Percentiles rank a stretch among this genome's conserved stretches.
Evolutionary conservation across 164 flowering plant genomes (phyloP).

Genomic region (Stephania yunnanensis): DNA sequence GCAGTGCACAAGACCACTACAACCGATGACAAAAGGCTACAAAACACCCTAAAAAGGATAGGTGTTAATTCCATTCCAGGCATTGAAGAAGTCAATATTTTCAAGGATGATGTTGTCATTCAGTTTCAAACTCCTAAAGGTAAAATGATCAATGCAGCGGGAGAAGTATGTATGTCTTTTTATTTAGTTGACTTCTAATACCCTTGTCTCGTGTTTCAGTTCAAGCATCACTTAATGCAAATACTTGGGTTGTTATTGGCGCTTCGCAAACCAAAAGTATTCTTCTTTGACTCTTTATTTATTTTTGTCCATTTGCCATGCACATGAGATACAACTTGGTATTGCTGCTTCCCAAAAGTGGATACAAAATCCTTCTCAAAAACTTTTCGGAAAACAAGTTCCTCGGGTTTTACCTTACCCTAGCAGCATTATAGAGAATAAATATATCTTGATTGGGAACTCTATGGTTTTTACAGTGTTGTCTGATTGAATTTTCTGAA

Average conservation of each 20-base stretch:
- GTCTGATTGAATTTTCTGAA: too few relatives aligned
- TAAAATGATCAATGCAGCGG: slow-evolving; percentile 1
- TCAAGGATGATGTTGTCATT: slow-evolving; percentile 60
- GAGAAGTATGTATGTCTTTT: background rate
- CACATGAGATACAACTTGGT: background rate
- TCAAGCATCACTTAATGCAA: slow-evolving; percentile 88
- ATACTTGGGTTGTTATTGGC: slow-evolving; percentile 97
- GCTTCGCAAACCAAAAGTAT: slow-evolving; percentile 80
- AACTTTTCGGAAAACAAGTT: too few relatives aligned
- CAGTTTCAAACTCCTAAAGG: slow-evolving; percentile 62
- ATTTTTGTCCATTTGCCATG: background rate
- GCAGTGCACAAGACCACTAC: slow-evolving; percentile 90
- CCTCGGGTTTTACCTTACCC: too few relatives aligned
- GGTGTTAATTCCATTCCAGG: slow-evolving; percentile 65
- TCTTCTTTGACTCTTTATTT: background rate
- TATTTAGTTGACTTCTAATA: background rate
- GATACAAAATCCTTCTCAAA: background rate
- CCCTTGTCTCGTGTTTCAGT: slow-evolving; percentile 41
- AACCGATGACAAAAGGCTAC: slow-evolving; percentile 91
- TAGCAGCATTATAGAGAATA: background rate
- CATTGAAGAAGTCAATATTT: slow-evolving; percentile 67
- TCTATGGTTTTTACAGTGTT: too few relatives aligned
- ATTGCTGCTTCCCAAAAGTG: background rate
- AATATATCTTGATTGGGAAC: background rate
- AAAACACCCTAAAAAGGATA: slow-evolving; percentile 84